These are phyloP conservation scores for Aspergillus sp. DNA, from an alignment of 2,329 filamentous ascomycete genomes.

Conservation along the genomic window DNA sequence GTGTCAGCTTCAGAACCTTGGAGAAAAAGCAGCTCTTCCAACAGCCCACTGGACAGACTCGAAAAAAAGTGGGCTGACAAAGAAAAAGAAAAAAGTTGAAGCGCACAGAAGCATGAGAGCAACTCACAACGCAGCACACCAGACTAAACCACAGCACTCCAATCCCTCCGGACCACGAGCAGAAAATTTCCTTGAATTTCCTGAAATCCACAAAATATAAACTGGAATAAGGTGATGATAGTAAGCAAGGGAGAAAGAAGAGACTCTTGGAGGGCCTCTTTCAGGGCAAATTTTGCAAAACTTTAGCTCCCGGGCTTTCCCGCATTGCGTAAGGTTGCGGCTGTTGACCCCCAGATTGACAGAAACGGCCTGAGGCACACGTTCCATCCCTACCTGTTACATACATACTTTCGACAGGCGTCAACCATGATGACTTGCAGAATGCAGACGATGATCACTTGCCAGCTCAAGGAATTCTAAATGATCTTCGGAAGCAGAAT, in stretches of 20 bases:
- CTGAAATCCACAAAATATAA: not conserved
- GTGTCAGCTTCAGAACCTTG: conserved; percentile 10
- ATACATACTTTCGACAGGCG: not conserved
- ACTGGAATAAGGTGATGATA: conserved; percentile 1
- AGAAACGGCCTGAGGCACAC: conserved; percentile 14
- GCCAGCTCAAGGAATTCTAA: no score
- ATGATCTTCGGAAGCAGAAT: no score
- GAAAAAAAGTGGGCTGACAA: conserved; percentile 7
- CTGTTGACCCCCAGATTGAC: conserved; percentile 15
- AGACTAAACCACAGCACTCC: conserved; percentile 17
- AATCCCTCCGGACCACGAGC: conserved; percentile 18
- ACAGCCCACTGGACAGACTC: conserved; percentile 23
- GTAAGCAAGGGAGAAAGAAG: conserved; percentile 2
- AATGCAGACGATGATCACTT: no score
- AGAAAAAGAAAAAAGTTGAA: conserved; percentile 7
- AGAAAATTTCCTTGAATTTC: not conserved
- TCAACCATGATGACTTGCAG: no score
- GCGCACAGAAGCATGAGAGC: conserved; percentile 5
- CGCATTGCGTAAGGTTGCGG: conserved; percentile 33
- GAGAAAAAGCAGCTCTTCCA: conserved; percentile 14
- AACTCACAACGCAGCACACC: conserved; percentile 11
- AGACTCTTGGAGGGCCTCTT: not conserved
- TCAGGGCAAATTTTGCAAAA: conserved; percentile 22
- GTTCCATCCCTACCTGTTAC: conserved; percentile 5
- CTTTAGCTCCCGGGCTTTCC: conserved; percentile 35